Conservation (phyloP, 805 yeast genomes). For the Saccharomycopsis olivae region DNA sequence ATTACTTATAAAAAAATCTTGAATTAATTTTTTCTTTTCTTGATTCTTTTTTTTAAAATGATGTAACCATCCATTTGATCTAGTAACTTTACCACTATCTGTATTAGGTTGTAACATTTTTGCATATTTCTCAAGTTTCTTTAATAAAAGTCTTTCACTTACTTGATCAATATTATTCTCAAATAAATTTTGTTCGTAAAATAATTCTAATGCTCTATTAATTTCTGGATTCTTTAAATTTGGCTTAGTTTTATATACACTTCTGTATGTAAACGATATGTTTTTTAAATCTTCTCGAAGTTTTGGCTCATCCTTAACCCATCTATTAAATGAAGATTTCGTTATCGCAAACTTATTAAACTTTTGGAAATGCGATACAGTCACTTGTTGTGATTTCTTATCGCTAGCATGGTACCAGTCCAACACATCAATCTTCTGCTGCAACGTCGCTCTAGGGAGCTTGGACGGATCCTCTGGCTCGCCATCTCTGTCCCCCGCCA, state of each 20-base stretch:
- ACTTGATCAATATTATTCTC: conserved; percentile 21
- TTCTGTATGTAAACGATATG: conserved; percentile 22
- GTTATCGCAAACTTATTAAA: conserved; percentile 27
- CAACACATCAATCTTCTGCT: conserved; percentile 27
- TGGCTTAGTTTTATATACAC: conserved; percentile 25
- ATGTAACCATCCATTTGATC: conserved; percentile 33
- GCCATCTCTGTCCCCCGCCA: not conserved
- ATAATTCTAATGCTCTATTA: conserved; percentile 27
- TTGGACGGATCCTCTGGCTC: conserved; percentile 6
- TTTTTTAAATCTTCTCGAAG: conserved; percentile 24
- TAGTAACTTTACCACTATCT: conserved; percentile 13
- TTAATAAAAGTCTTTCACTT: conserved; percentile 24
- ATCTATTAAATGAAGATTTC: conserved; percentile 30
- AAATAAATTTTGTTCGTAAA: conserved; percentile 28
- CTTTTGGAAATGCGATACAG: conserved; percentile 26
- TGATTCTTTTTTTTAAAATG: conserved; percentile 28
- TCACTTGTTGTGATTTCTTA: conserved; percentile 26
- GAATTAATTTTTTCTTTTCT: conserved; percentile 23
- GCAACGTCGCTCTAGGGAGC: conserved; percentile 28
- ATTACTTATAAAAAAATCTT: conserved; percentile 20
- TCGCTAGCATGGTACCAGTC: conserved; percentile 28
- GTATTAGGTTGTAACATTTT: conserved; percentile 12
- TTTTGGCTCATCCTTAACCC: conserved; percentile 27
- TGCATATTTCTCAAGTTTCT: conserved; percentile 23
- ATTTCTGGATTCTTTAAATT: conserved; percentile 25